Conservation (phyloP, 2,329 filamentous ascomycete genomes). For the Dothideomycetes sp. region DNA sequence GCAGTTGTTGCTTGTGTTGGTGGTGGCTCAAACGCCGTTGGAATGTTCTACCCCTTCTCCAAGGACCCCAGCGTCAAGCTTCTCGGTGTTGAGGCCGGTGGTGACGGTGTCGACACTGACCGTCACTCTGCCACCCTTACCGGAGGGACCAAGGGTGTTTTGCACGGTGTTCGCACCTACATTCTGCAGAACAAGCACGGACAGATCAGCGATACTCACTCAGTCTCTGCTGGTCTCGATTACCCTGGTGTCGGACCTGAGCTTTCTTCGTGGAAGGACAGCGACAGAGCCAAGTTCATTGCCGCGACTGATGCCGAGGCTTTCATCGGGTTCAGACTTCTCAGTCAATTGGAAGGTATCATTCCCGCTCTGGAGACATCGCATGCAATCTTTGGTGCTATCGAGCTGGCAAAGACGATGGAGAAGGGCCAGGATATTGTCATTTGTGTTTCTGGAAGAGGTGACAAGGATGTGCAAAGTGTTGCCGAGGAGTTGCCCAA, state of each 20-base stretch:
- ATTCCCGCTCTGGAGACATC: slow-evolving; percentile 92
- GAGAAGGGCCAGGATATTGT: slow-evolving; percentile 80
- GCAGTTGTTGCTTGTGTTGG: slow-evolving; percentile 95
- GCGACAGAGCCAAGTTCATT: slow-evolving; percentile 73
- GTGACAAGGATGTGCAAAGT: slow-evolving; percentile 98
- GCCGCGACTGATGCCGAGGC: slow-evolving; percentile 88
- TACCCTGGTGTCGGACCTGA: slow-evolving; percentile 96
- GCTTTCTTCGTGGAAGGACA: slow-evolving; percentile 87
- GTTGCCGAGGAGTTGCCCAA: slow-evolving; percentile 89
- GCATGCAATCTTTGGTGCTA: slow-evolving; percentile 81
- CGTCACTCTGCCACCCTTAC: slow-evolving; percentile 83
- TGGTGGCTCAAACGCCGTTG: slow-evolving; percentile 86
- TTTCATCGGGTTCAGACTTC: slow-evolving; percentile 73
- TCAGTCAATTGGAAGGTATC: slow-evolving; percentile 87
- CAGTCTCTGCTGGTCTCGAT: slow-evolving; percentile 89
- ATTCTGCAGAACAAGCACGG: slow-evolving; percentile 87
- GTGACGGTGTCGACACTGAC: slow-evolving; percentile 78
- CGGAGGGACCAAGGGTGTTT: slow-evolving; percentile 79
- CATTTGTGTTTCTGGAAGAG: slow-evolving; percentile 84
- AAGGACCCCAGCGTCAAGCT: slow-evolving; percentile 78
- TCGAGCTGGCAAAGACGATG: slow-evolving; percentile 90
- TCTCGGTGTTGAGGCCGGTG: slow-evolving; percentile 88
- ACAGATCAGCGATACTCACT: slow-evolving; percentile 92
- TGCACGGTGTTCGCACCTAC: slow-evolving; percentile 94
- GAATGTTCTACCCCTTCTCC: slow-evolving; percentile 97